These are phyloP conservation scores for Pleurotus salmoneostramineus DNA, from an alignment of 768 basidiomycete genomes.

Conservation along the genomic window DNA sequence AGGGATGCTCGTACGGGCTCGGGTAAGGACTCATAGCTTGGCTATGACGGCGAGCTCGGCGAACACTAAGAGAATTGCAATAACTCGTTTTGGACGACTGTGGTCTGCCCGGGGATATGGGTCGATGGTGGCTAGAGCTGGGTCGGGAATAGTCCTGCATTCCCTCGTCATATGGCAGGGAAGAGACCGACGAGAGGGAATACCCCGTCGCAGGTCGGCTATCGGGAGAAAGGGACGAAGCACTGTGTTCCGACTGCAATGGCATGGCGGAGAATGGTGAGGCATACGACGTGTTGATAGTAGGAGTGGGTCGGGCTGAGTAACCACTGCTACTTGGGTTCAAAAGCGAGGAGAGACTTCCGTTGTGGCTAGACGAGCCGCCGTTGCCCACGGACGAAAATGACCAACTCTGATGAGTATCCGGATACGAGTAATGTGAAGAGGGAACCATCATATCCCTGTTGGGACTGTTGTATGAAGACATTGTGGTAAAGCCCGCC, in stretches of 20 bases:
- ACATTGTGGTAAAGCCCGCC: slow-evolving; percentile 35
- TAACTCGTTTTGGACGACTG: slow-evolving; percentile 63
- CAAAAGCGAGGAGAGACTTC: slow-evolving; percentile 73
- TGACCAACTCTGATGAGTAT: slow-evolving; percentile 51
- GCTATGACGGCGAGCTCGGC: slow-evolving; percentile 74
- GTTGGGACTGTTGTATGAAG: slow-evolving; percentile 36
- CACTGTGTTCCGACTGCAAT: slow-evolving; percentile 63
- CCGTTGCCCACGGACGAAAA: slow-evolving; percentile 39
- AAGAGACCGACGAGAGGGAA: slow-evolving; percentile 80
- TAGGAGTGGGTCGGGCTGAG: slow-evolving; percentile 57
- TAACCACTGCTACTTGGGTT: slow-evolving; percentile 64
- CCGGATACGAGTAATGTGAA: slow-evolving; percentile 61
- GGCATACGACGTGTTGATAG: slow-evolving; percentile 70
- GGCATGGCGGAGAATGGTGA: slow-evolving; percentile 69
- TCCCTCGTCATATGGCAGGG: slow-evolving; percentile 65
- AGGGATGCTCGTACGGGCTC: slow-evolving; percentile 68
- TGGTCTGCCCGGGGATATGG: slow-evolving; percentile 66
- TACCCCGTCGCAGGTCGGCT: slow-evolving; percentile 85
- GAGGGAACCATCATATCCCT: slow-evolving; percentile 41
- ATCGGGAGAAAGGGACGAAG: slow-evolving; percentile 78
- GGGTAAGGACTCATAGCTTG: slow-evolving; percentile 89
- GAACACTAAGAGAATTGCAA: slow-evolving; percentile 58
- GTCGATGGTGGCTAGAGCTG: slow-evolving; percentile 69
- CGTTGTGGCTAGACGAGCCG: slow-evolving; percentile 60
- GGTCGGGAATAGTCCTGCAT: slow-evolving; percentile 69